These are phyloP conservation scores for Neurospora sp. DNA, from an alignment of 495 filamentous ascomycete genomes.

Conservation along the genomic window DNA sequence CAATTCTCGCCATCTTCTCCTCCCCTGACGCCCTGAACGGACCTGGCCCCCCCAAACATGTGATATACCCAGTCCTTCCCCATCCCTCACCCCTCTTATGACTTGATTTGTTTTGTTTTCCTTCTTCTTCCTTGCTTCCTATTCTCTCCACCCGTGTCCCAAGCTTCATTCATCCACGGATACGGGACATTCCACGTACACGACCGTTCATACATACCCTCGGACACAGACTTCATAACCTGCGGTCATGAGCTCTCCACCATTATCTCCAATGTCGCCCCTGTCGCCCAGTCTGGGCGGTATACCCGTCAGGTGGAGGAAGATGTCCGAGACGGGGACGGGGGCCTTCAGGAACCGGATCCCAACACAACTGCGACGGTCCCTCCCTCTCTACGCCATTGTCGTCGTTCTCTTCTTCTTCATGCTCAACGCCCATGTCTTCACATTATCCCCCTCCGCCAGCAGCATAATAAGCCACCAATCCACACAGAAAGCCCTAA, in stretches of 20 bases:
- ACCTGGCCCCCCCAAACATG: background rate
- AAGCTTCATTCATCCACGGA: background rate
- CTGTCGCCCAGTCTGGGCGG: slow-evolving; percentile 13
- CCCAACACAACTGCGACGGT: slow-evolving; percentile 21
- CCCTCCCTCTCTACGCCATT: slow-evolving; percentile 16
- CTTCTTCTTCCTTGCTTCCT: background rate
- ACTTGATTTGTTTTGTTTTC: background rate
- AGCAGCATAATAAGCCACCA: slow-evolving; percentile 1
- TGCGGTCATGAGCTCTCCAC: slow-evolving; percentile 10
- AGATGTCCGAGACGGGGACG: background rate
- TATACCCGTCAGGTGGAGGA: slow-evolving; percentile 13
- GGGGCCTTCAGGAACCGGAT: slow-evolving; percentile 16
- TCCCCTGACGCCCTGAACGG: background rate
- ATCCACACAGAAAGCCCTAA: background rate
- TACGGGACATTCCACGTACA: background rate
- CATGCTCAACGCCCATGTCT: slow-evolving; percentile 27
- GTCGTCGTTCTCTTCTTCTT: slow-evolving; percentile 22
- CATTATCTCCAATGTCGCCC: slow-evolving; percentile 13
- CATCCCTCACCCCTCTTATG: background rate
- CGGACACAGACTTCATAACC: background rate
- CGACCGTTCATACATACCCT: background rate
- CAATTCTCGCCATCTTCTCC: too few relatives aligned
- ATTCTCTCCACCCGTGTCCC: background rate
- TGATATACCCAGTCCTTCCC: background rate
- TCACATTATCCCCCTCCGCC: slow-evolving; percentile 1